Percentiles rank a stretch among this genome's conserved stretches.
These are phyloP conservation scores for Colletotrichum eremochloae DNA, from an alignment of 2,329 filamentous ascomycete species.

Conservation along the genomic window DNA sequence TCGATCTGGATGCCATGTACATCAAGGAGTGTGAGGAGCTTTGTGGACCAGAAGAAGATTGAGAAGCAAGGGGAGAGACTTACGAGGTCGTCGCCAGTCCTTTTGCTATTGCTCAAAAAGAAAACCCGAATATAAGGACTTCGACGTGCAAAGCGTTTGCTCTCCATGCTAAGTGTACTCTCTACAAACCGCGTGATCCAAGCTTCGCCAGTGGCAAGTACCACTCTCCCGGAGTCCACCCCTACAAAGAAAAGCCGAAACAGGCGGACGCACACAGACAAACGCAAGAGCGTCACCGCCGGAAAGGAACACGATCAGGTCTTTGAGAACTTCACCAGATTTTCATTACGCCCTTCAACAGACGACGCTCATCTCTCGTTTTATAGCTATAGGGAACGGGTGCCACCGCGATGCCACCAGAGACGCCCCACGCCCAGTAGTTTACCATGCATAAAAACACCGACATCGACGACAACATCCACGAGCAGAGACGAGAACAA, in stretches of 20 bases:
- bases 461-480: neutral
- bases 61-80: too few species aligned
- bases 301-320: too few species aligned
- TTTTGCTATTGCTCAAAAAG: too few species aligned
- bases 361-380: neutral
- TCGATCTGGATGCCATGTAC: slow-evolving; percentile 15
- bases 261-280: neutral
- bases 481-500: neutral
- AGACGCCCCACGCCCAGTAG: slow-evolving; percentile 21
- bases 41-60: neutral
- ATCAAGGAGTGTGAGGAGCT: neutral
- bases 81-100: neutral
- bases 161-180: too few species aligned
- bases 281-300: neutral
- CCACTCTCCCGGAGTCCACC: too few species aligned
- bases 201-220: too few species aligned
- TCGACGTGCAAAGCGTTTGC: too few species aligned
- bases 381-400: slow-evolving; percentile 25
- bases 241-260: too few species aligned
- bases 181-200: too few species aligned
- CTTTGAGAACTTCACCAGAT: neutral
- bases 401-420: slow-evolving; percentile 36
- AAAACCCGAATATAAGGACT: too few species aligned
- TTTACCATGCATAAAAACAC: slow-evolving; percentile 32
- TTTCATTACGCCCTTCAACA: slow-evolving; percentile 9